Evolutionary conservation across 2,329 filamentous ascomycete species (phyloP), one percentile per base, ranked within the genome.

Genomic region (Xylaria multiplex): DNA sequence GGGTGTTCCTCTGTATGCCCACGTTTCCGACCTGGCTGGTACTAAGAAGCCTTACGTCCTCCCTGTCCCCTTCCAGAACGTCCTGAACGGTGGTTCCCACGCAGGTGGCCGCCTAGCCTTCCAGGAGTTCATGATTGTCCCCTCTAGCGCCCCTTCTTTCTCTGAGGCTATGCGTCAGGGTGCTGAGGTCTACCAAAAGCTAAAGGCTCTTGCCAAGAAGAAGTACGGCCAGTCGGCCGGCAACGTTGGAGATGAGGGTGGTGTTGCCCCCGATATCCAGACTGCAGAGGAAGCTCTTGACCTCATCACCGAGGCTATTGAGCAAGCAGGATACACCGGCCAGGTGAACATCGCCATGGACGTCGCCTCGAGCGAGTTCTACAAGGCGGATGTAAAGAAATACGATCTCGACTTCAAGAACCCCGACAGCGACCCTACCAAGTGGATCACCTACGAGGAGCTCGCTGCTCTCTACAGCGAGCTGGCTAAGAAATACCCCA

Each of bases 381-480:
- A 99, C 91, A 98, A 98, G 87, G 83, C 86, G 77, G 93, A 96
- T 59, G 95, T 85, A 81, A 97, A 98, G 92, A 98, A 98, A 88
- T 99, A 99, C 89, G 96, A 99, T 80, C 88, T 99, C 72, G 96
- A 98, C 91, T 99, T 98, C 93, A 98, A 99, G 93, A 99, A 99
- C 90, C 95, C 96, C 78, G 91, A 98, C 71, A 96, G 91, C 81
- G 96, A 99, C 86, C 88, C 90, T 79, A 88, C 84, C 86, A 98
- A 99, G 90, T 98, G 96, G 96, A 87, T 99, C 86, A 97, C 93
- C 75, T 98, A 98, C 84, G 93, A 98, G 88, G 87, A 99, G 86
- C 91, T 99, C 70, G 95, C 96, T 79, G 90, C 91, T 78, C 85
- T 96, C 77, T 98, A 99, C 90, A 89, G 92, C 81, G 86, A 90